Evolutionary conservation across 495 filamentous ascomycete genomes (phyloP), one percentile per base, ranked within the genome.

Genomic region (Neurospora cerealis): DNA sequence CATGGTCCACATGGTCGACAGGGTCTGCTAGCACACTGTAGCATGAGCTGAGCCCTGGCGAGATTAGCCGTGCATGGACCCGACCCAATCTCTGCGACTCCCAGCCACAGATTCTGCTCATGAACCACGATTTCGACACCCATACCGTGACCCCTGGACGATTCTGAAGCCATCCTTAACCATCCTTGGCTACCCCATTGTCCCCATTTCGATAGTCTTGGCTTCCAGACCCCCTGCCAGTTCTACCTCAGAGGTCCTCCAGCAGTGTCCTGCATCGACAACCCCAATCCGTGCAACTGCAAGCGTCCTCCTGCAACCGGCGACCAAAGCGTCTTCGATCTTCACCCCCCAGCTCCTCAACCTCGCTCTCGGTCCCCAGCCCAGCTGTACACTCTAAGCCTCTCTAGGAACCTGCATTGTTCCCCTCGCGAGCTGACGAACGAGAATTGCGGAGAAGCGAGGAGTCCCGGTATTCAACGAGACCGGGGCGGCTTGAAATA

Each of bases 51-150:
- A 74, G 73, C 80, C 80, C 78, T 80, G 76, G 74, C 77, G 76
- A 81, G 78, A 82, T 82, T 80, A 75, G 77, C 73, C 75, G 74
- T 77, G 78, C 80, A 78, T 78, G 77, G 77, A 69, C 36, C 24
- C 71, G 66, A 76, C 72, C 80, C 80, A 80, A 82, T 80, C 79
- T 62, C 54, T 62, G 54, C 54, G 13, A 62, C 54, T 34, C 75
- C 74, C 66, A 74, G 74, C 74, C 72, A 72, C 73, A 60, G 69
- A 75, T 79, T 69, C 71, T 76, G 39, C 36, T 54, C 73, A 39
- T 37, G 38, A 24, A 46, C 41, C n/a, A 39, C 42, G 13, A 40
- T 44, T 44, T 44, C 17, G 5, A 32, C 70, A 46, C 41, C 38
- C 41, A 28, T 60, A 28, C 21, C 21, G 24, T 6, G 21, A 60